Evolutionary conservation across 176 grass and related monocot genomes (phyloP).

Genomic region (Bonia amplexicaulis): DNA sequence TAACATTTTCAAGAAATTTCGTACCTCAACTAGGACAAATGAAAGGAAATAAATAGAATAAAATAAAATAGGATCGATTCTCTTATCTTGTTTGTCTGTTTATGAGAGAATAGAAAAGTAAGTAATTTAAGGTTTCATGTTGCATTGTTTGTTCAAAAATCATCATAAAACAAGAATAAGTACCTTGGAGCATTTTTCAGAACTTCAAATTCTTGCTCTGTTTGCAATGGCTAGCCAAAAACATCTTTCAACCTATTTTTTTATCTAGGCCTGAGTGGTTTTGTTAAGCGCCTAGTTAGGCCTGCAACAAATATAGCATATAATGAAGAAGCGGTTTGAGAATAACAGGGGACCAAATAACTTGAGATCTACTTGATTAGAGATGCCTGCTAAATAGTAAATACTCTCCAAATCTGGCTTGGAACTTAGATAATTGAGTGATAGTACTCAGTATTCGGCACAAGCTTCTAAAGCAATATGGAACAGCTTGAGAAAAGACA

Average conservation of each 20-base stretch:
- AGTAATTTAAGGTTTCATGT: neutral
- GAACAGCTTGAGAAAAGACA: neutral
- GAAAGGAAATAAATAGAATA: neutral
- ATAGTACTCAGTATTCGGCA: neutral
- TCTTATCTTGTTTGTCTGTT: neutral
- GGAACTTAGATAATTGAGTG: neutral
- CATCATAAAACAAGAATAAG: neutral
- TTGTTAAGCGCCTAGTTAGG: too few species aligned
- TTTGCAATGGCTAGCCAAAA: slow-evolving; percentile 75
- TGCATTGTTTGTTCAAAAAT: neutral
- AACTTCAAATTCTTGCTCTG: slow-evolving; percentile 95
- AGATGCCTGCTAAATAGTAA: neutral
- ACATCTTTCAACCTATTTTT: too few species aligned
- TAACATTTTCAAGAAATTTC: slow-evolving; percentile 5
- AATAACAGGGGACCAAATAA: neutral
- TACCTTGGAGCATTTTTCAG: slow-evolving; percentile 99
- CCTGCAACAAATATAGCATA: slow-evolving; percentile 27
- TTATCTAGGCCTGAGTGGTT: too few species aligned
- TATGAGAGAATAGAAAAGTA: neutral
- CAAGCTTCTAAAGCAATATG: neutral
- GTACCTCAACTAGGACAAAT: slow-evolving; percentile 57
- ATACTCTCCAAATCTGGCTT: neutral
- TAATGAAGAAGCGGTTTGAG: neutral
- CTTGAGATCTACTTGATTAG: neutral
- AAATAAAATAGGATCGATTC: neutral